Evolutionary conservation across 2,329 filamentous ascomycete genomes (phyloP).

Genomic region (Xylariaceae sp.): DNA sequence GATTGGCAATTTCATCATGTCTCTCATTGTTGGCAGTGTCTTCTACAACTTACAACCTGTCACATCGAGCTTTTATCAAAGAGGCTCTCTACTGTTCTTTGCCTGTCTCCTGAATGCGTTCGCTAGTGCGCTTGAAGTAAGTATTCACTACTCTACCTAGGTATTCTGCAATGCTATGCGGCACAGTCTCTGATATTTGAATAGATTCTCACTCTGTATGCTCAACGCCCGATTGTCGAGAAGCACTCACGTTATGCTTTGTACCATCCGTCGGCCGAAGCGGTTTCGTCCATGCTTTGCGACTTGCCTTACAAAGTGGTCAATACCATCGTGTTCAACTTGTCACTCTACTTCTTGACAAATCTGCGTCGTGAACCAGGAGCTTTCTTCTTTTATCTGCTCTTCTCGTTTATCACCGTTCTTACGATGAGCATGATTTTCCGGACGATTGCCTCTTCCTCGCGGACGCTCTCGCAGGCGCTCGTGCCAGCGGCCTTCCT

Average conservation of each 20-base stretch:
- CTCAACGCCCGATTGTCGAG: slow-evolving; percentile 87
- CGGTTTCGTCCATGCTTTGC: slow-evolving; percentile 80
- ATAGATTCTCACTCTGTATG: slow-evolving; percentile 79
- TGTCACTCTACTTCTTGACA: slow-evolving; percentile 83
- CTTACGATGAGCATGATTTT: slow-evolving; percentile 85
- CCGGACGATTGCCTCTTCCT: slow-evolving; percentile 74
- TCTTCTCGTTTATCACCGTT: slow-evolving; percentile 71
- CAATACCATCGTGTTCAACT: slow-evolving; percentile 75
- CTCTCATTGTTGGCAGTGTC: slow-evolving; percentile 74
- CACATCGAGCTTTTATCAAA: slow-evolving; percentile 73
- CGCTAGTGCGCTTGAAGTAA: slow-evolving; percentile 69
- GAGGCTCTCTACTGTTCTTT: slow-evolving; percentile 82
- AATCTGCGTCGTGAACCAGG: slow-evolving; percentile 72
- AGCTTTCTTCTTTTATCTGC: slow-evolving; percentile 80
- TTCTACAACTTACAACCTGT: slow-evolving; percentile 71
- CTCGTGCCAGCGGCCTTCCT: slow-evolving; percentile 59
- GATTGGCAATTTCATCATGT: slow-evolving; percentile 71
- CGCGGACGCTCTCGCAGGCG: slow-evolving; percentile 65
- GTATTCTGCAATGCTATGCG: slow-evolving; percentile 8
- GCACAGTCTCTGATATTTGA: slow-evolving; percentile 12
- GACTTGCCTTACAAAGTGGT: slow-evolving; percentile 80
- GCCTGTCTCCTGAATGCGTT: slow-evolving; percentile 85
- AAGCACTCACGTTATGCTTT: slow-evolving; percentile 85
- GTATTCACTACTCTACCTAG: slow-evolving; percentile 17
- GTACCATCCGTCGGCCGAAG: slow-evolving; percentile 87